Percentiles rank a stretch among this genome's conserved stretches.
Evolutionary conservation across 139 green algal genomes (phyloP).

Genomic region (Chlamydomonas sp.): DNA sequence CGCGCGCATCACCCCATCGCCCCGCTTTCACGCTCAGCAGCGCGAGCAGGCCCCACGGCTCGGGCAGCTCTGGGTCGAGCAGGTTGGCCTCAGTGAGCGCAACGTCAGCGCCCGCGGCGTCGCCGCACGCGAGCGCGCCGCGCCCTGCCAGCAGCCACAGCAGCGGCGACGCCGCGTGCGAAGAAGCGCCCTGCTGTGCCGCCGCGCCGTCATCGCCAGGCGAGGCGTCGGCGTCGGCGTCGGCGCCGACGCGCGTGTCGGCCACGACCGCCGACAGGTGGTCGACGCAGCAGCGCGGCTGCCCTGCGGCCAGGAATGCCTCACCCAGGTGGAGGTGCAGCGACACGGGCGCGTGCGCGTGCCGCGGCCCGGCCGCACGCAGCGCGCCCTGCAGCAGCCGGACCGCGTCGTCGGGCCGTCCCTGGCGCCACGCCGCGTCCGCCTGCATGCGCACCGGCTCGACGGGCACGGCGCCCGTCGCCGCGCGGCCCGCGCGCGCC

Average conservation of each 20-base stretch:
- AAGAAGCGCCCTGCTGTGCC: neutral
- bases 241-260: too few species aligned
- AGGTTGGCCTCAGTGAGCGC: constrained; percentile 6
- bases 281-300: neutral
- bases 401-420: neutral
- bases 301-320: neutral
- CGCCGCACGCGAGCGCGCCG: neutral
- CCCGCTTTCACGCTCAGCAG: neutral
- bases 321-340: constrained; percentile 4
- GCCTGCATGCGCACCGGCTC: constrained; percentile 5
- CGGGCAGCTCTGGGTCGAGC: constrained; percentile 12
- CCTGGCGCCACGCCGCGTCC: neutral
- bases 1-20: neutral
- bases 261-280: neutral
- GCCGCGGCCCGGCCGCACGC: neutral
- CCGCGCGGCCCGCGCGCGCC: too few species aligned
- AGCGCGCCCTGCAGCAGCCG: neutral
- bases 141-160: constrained; percentile 11
- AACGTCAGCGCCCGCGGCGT: neutral
- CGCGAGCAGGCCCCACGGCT: constrained; percentile 10
- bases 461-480: too few species aligned
- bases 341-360: neutral
- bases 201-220: neutral
- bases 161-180: neutral
- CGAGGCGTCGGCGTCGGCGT: neutral